Evolutionary conservation across 2,329 filamentous ascomycete genomes (phyloP), one percentile per base, ranked within the genome.

Genomic region (Tetracladium maxilliforme): DNA sequence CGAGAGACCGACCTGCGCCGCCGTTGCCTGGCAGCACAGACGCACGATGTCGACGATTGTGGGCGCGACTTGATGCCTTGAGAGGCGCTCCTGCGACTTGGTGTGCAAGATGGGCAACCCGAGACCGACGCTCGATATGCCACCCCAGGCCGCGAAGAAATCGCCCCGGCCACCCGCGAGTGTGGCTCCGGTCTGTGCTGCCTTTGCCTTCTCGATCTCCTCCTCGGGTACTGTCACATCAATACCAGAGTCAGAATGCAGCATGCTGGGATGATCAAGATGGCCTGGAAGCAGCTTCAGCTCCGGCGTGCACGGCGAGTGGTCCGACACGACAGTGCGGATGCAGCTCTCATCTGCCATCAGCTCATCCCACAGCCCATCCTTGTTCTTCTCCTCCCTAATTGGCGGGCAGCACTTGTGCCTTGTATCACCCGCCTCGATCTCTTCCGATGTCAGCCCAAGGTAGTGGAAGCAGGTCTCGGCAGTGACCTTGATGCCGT

Each of bases 71-170:
- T 54, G 51, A n/a, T n/a, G n/a, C 30, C 22, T 45, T 34, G 18
- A 41, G 40, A 18, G 49, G 41, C n/a, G 47, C 47, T 7, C 57
- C 47, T 16, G 62, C 52, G 21, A 67, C 56, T 20, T 79, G 64
- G 33, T 69, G 63, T 44, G 64, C 58, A 98, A 64, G 35, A 98
- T 93, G 5, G 83, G 82, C 4, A 98, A 64, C 1, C 90, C 90
- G 2, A 98, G 68, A 0, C 90, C 90, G 11, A 98, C 87, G 5
- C 80, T 90, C 4, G 81, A 87, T 42, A 98, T 93, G 10, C 90
- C 90, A 27, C 90, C 90, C 90, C 90, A 98, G 2, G 86, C 86
- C 4, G 78, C 72, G 54, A 95, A 90, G 63, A 98, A 95, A 54
- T 95, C 82, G 19, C 90, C 90, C n/a, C n/a, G n/a, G n/a, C n/a